These are phyloP conservation scores for Tetracladium marchalianum DNA, from an alignment of 495 filamentous ascomycete species.

Conservation along the genomic window DNA sequence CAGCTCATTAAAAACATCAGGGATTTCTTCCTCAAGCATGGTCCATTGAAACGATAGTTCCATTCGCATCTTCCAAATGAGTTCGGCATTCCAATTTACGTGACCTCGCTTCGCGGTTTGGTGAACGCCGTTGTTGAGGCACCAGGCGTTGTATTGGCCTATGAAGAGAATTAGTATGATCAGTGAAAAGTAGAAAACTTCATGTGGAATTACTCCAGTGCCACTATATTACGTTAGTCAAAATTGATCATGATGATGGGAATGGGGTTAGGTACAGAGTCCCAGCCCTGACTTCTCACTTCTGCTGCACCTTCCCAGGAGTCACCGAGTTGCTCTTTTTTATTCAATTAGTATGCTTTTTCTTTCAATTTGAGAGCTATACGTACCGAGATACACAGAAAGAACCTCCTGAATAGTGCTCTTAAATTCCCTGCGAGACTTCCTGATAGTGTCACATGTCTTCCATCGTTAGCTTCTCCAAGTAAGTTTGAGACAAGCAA, in stretches of 20 bases:
- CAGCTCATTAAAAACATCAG: slow-evolving; percentile 8
- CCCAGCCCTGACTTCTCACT: slow-evolving; percentile 4
- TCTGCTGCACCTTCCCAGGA: slow-evolving; percentile 6
- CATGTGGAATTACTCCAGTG: slow-evolving; percentile 12
- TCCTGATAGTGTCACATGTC: not conserved
- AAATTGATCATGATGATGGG: not conserved
- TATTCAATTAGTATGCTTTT: not conserved
- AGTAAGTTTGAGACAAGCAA: not conserved
- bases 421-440: not conserved
- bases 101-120: slow-evolving; percentile 2
- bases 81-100: slow-evolving; percentile 17
- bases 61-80: slow-evolving; percentile 21
- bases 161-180: not conserved
- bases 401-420: slow-evolving; percentile 5
- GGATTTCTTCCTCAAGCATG: slow-evolving; percentile 15
- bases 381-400: slow-evolving; percentile 7
- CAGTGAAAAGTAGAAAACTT: not conserved
- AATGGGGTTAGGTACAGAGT: slow-evolving; percentile 2
- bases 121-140: slow-evolving; percentile 14
- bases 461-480: not conserved
- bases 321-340: not conserved
- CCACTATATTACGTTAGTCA: slow-evolving; percentile 7
- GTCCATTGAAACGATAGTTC: slow-evolving; percentile 17
- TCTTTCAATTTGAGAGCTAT: not conserved
- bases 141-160: slow-evolving; percentile 17